These are phyloP conservation scores for Sporothrix euskadiensis DNA, from an alignment of 2,329 filamentous ascomycete species.

Conservation along the genomic window DNA sequence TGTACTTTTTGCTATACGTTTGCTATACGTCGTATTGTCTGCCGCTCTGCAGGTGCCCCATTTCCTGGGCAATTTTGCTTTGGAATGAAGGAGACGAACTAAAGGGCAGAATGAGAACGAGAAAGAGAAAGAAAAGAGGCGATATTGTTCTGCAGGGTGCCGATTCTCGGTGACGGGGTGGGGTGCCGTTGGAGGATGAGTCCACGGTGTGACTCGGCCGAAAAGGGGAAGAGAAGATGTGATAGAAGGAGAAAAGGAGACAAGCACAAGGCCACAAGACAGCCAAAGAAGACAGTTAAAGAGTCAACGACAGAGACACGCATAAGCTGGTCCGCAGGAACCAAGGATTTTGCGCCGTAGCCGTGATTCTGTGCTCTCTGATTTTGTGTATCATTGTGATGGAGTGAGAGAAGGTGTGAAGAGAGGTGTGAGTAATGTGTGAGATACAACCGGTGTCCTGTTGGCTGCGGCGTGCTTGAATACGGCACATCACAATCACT, in stretches of 20 bases:
- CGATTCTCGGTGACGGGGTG: not conserved
- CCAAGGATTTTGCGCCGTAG: constrained; percentile 20
- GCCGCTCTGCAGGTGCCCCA: not conserved
- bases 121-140: not conserved
- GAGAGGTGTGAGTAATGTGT: not conserved
- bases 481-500: not conserved
- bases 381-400: not conserved
- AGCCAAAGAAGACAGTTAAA: not conserved
- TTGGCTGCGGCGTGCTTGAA: not conserved
- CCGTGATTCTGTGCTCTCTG: constrained; percentile 13
- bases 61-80: not conserved
- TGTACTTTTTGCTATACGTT: not conserved
- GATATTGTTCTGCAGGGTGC: not conserved
- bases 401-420: not conserved
- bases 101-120: not conserved
- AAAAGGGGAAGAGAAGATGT: not conserved
- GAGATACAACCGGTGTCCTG: not conserved
- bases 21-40: constrained; percentile 5
- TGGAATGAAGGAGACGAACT: not conserved
- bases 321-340: constrained; percentile 16
- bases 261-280: not conserved
- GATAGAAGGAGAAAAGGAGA: not conserved
- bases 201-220: constrained; percentile 9
- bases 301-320: not conserved
- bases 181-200: not conserved